phyloP scores from a whole-genome alignment of 225 moss, liverwort and hornwort genomes.

The Marchantia polymorpha region DNA sequence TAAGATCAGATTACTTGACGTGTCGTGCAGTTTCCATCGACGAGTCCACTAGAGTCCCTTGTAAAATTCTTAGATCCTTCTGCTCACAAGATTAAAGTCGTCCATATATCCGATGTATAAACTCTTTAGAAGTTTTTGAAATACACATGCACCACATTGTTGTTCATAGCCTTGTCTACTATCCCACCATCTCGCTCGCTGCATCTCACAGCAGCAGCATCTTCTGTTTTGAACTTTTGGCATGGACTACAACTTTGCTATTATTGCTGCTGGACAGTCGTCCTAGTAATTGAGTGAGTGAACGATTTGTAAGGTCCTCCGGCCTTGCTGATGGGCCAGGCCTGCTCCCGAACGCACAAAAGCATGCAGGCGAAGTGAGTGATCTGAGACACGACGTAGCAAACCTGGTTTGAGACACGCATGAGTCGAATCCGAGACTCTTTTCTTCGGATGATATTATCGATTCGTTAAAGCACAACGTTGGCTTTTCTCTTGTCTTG shows the following conservation, averaged over 20 bases:
- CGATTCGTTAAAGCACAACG: too few relatives aligned
- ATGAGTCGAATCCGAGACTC: too few relatives aligned
- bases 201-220: background rate
- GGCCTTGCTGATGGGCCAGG: background rate
- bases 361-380: background rate
- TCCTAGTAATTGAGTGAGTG: background rate
- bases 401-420: too few relatives aligned
- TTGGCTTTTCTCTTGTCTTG: too few relatives aligned
- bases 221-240: background rate
- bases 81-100: constrained; percentile 37
- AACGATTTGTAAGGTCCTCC: background rate
- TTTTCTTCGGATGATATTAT: too few relatives aligned
- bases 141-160: background rate
- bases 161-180: background rate
- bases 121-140: constrained; percentile 19
- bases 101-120: constrained; percentile 19
- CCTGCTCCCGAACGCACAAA: background rate
- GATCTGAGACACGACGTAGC: too few relatives aligned
- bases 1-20: constrained; percentile 34
- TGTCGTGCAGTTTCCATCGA: constrained; percentile 36
- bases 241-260: background rate
- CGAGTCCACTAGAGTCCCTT: constrained; percentile 24
- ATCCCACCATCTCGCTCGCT: background rate
- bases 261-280: background rate
- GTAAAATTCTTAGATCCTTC: constrained; percentile 38